These are phyloP conservation scores for Verticillium longisporum DNA, from an alignment of 2,329 filamentous ascomycete species.

Conservation along the genomic window DNA sequence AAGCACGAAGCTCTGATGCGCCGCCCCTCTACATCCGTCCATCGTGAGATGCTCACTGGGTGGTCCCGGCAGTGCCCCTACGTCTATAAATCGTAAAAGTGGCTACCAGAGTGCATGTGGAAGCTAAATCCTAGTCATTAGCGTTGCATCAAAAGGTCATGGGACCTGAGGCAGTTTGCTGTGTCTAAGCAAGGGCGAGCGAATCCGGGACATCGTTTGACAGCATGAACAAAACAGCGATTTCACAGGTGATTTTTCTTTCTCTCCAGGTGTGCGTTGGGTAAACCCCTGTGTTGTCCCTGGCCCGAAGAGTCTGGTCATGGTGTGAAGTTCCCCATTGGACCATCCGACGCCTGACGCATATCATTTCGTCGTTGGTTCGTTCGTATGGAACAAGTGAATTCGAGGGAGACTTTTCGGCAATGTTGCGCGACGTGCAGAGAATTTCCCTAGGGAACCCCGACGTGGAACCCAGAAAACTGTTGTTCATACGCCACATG, in stretches of 20 bases:
- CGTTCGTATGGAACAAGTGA: not conserved
- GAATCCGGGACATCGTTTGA: constrained; percentile 6
- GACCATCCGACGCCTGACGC: constrained; percentile 1
- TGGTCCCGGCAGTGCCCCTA: not conserved
- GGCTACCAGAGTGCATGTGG: constrained; percentile 9
- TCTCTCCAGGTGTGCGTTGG: not conserved
- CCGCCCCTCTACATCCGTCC: not conserved
- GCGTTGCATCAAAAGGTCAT: constrained; percentile 13
- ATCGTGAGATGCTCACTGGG: not conserved
- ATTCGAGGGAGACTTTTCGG: not conserved
- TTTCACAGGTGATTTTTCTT: constrained; percentile 1
- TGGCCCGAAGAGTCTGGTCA: not conserved
- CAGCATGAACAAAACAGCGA: too few species aligned
- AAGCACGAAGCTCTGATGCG: not conserved
- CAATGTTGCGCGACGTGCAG: not conserved
- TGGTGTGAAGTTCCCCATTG: not conserved
- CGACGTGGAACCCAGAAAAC: not conserved
- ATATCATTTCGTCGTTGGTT: not conserved
- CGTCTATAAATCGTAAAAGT: constrained; percentile 1
- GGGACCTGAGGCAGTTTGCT: constrained; percentile 9
- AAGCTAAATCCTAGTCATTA: constrained; percentile 10
- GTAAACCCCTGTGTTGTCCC: not conserved
- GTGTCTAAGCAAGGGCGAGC: constrained; percentile 11
- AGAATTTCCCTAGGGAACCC: not conserved
- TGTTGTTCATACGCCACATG: not conserved